These are phyloP conservation scores for Brasilioporus rufonigricans DNA, from an alignment of 768 basidiomycete genomes.

Conservation along the genomic window DNA sequence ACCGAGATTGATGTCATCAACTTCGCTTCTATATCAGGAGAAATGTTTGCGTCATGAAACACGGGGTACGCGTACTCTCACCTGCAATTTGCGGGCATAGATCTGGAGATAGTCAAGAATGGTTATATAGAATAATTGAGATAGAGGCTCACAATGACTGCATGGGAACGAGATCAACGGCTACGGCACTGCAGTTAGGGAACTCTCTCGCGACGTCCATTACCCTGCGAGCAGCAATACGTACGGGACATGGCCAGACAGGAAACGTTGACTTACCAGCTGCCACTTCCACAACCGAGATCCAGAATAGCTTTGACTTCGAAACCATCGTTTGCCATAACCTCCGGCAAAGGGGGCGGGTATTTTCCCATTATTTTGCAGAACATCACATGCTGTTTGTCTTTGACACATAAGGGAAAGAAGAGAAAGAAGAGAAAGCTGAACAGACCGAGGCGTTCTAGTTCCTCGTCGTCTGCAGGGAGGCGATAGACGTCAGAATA, in stretches of 20 bases:
- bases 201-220: slow-evolving; percentile 72
- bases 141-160: slow-evolving; percentile 54
- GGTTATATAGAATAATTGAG: slow-evolving; percentile 9
- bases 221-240: slow-evolving; percentile 51
- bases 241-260: not conserved
- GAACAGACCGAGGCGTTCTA: slow-evolving; percentile 60
- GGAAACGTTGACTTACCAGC: slow-evolving; percentile 48
- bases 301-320: slow-evolving; percentile 66
- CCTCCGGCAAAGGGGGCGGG: slow-evolving; percentile 51
- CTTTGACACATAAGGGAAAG: slow-evolving; percentile 36
- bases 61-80: slow-evolving; percentile 26
- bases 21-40: slow-evolving; percentile 57
- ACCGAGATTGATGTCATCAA: slow-evolving; percentile 83
- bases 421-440: not conserved
- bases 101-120: slow-evolving; percentile 36
- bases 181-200: slow-evolving; percentile 64
- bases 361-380: slow-evolving; percentile 66
- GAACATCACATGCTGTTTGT: slow-evolving; percentile 67
- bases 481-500: slow-evolving; percentile 77
- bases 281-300: slow-evolving; percentile 78
- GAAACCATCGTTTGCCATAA: slow-evolving; percentile 60
- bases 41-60: slow-evolving; percentile 2
- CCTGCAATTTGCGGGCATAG: slow-evolving; percentile 73
- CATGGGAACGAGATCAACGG: slow-evolving; percentile 81
- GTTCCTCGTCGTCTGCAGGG: slow-evolving; percentile 77